Evolutionary conservation across 768 basidiomycete species (phyloP).

Genomic region (Kwoniella bestiolae): DNA sequence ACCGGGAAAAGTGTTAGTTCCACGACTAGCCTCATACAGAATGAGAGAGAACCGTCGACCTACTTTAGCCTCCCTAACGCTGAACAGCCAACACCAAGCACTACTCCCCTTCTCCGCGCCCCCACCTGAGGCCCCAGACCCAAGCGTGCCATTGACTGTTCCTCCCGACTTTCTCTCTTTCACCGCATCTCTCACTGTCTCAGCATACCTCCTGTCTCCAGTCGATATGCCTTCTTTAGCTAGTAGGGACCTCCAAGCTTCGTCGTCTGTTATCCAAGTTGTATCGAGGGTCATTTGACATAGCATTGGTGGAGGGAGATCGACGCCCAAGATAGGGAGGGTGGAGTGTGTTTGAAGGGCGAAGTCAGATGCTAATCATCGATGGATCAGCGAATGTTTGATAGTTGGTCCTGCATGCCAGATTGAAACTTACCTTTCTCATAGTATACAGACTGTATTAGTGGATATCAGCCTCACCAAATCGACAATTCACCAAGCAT

Average conservation of each 20-base stretch:
- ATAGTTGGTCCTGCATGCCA: background rate
- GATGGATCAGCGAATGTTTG: background rate
- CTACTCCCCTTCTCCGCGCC: background rate
- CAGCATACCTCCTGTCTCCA: constrained; percentile 42
- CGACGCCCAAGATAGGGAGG: constrained; percentile 52
- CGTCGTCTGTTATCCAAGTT: constrained; percentile 50
- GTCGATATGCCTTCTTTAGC: constrained; percentile 16
- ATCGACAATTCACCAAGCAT: too few relatives aligned
- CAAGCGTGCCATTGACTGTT: background rate
- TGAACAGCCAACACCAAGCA: constrained; percentile 42
- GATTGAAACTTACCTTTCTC: constrained; percentile 36
- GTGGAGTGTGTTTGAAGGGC: constrained; percentile 32
- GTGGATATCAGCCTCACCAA: background rate
- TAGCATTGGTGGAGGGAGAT: constrained; percentile 37
- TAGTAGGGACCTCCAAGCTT: constrained; percentile 39
- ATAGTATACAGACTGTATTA: constrained; percentile 43
- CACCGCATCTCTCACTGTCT: constrained; percentile 38
- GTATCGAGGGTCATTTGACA: constrained; percentile 43
- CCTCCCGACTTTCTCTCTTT: constrained; percentile 17
- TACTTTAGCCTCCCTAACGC: constrained; percentile 43
- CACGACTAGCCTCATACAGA: too few relatives aligned
- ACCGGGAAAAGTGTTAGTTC: too few relatives aligned
- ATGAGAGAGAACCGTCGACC: background rate
- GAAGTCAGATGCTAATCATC: constrained; percentile 43
- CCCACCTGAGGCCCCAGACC: background rate